phyloP scores from a whole-genome alignment of 2,329 filamentous ascomycete species.

The Neocucurbitaria cava region DNA sequence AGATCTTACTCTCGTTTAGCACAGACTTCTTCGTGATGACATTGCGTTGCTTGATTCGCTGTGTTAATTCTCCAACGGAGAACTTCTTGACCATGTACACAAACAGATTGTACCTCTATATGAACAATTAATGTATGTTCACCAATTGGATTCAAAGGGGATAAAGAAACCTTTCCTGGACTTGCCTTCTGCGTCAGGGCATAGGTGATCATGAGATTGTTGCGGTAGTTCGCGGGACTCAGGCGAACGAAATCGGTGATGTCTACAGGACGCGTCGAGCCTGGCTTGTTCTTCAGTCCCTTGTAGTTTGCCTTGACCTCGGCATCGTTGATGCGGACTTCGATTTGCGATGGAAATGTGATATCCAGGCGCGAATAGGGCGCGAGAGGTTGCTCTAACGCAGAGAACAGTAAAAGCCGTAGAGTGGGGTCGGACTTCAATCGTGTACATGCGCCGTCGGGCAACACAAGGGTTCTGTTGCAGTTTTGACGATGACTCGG shows the following conservation, averaged over 20 bases:
- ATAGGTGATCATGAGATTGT: constrained; percentile 86
- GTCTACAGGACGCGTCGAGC: constrained; percentile 91
- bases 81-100: constrained; percentile 78
- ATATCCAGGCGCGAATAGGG: constrained; percentile 65
- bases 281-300: constrained; percentile 94
- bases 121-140: constrained; percentile 21
- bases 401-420: constrained; percentile 84
- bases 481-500: constrained; percentile 66
- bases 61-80: constrained; percentile 74
- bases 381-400: constrained; percentile 60
- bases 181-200: constrained; percentile 86
- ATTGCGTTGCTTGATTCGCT: constrained; percentile 68
- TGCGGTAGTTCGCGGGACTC: constrained; percentile 71
- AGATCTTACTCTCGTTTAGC: constrained; percentile 76
- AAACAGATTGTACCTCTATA: constrained; percentile 60
- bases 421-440: constrained; percentile 68
- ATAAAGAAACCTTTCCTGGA: constrained; percentile 38
- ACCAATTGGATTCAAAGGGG: constrained; percentile 3
- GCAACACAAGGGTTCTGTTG: constrained; percentile 65
- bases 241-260: constrained; percentile 80
- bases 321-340: constrained; percentile 86
- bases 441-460: constrained; percentile 60
- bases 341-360: constrained; percentile 88
- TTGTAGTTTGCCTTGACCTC: constrained; percentile 93
- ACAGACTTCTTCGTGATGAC: constrained; percentile 83